These are phyloP conservation scores for Scolecobasidium constrictum DNA, from an alignment of 2,329 filamentous ascomycete species.

Conservation along the genomic window DNA sequence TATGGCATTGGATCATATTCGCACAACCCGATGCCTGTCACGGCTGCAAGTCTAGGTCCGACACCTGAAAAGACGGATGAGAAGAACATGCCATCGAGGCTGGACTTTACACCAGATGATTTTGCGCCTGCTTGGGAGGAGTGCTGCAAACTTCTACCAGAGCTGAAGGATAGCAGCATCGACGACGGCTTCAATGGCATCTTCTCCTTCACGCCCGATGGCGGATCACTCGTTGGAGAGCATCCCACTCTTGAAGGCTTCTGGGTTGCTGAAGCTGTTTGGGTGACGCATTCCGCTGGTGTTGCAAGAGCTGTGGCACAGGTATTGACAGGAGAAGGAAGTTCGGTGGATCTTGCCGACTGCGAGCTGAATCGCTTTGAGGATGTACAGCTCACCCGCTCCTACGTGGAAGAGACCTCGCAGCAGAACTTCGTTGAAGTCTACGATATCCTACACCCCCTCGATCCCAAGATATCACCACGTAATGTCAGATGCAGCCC, in stretches of 20 bases:
- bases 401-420: constrained; percentile 48
- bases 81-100: constrained; percentile 52
- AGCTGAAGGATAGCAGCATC: constrained; percentile 39
- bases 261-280: constrained; percentile 54
- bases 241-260: constrained; percentile 49
- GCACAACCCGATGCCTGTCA: constrained; percentile 50
- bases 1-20: constrained; percentile 55
- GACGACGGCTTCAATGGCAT: constrained; percentile 54
- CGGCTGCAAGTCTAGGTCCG: constrained; percentile 41
- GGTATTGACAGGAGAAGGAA: constrained; percentile 44
- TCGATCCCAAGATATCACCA: constrained; percentile 46
- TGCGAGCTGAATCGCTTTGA: constrained; percentile 53
- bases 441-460: constrained; percentile 53
- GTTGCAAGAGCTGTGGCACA: constrained; percentile 51
- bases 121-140: constrained; percentile 51
- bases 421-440: constrained; percentile 53
- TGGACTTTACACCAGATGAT: constrained; percentile 48
- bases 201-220: constrained; percentile 56
- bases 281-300: constrained; percentile 56
- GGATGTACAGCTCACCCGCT: constrained; percentile 44
- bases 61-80: constrained; percentile 46
- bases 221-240: constrained; percentile 48
- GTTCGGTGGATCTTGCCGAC: constrained; percentile 45
- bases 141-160: constrained; percentile 43
- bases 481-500: constrained; percentile 49